phyloP scores from a whole-genome alignment of 805 yeast species.

The Komagataella pastoris region DNA sequence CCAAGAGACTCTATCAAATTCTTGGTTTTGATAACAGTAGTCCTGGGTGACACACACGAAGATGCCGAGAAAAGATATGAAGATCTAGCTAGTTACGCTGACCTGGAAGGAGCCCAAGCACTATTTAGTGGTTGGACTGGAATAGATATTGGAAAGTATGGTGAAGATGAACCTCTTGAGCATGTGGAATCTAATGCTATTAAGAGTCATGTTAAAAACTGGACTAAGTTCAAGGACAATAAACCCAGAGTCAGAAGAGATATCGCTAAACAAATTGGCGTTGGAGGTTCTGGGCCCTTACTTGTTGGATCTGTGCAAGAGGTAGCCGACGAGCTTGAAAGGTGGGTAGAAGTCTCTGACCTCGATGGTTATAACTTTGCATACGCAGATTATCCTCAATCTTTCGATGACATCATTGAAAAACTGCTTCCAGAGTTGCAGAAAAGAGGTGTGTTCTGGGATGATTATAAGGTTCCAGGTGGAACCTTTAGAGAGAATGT shows the following conservation, averaged over 20 bases:
- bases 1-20: constrained; percentile 22
- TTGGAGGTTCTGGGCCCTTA: constrained; percentile 11
- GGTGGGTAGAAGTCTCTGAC: constrained; percentile 23
- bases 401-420: constrained; percentile 22
- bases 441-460: constrained; percentile 20
- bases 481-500: constrained; percentile 24
- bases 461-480: constrained; percentile 20
- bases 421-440: constrained; percentile 22
- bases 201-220: constrained; percentile 16
- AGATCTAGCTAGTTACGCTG: constrained; percentile 18
- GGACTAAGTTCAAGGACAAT: constrained; percentile 12
- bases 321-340: constrained; percentile 24
- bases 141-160: constrained; percentile 21
- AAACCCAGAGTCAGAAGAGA: constrained; percentile 11
- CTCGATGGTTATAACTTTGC: constrained; percentile 29
- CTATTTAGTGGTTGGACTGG: constrained; percentile 26
- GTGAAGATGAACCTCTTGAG: constrained; percentile 16
- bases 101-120: constrained; percentile 25
- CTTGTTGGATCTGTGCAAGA: constrained; percentile 20
- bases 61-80: constrained; percentile 24
- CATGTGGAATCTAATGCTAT: constrained; percentile 19
- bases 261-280: constrained; percentile 17
- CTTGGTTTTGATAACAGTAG: constrained; percentile 19
- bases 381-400: constrained; percentile 20
- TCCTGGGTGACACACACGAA: constrained; percentile 25